Conservation (phyloP, 2,329 filamentous ascomycete species). For the Uncinocarpus reesii region DNA sequence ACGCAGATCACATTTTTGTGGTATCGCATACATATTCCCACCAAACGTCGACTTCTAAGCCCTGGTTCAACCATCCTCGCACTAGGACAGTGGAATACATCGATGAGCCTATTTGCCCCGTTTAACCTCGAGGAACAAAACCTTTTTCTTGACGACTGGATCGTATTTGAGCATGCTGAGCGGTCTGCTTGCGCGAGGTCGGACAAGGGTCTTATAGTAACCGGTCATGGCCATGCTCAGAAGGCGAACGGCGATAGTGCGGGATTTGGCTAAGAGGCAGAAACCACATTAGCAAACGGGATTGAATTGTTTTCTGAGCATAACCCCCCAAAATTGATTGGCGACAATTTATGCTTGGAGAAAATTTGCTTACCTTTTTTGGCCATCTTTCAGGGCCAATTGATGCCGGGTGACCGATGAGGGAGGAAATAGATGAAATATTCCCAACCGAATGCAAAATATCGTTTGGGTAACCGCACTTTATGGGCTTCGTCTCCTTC, state of each 20-base stretch:
- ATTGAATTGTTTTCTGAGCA: neutral
- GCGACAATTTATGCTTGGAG: neutral
- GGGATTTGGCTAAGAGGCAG: constrained; percentile 49
- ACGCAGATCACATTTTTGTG: too few species aligned
- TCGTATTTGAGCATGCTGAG: constrained; percentile 99
- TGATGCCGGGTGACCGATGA: neutral
- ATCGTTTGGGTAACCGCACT: too few species aligned
- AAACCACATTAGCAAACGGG: neutral
- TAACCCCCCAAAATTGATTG: too few species aligned
- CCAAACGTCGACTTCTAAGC: too few species aligned
- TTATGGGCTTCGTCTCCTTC: too few species aligned
- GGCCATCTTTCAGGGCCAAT: neutral
- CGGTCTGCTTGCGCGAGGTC: constrained; percentile 68
- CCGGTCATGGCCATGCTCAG: constrained; percentile 98
- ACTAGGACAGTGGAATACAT: neutral
- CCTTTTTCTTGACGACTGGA: constrained; percentile 90
- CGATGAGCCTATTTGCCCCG: constrained; percentile 34
- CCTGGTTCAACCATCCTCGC: neutral
- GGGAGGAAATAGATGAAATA: neutral
- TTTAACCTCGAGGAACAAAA: constrained; percentile 90
- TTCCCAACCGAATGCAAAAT: neutral
- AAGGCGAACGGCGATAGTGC: constrained; percentile 84
- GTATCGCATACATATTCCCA: too few species aligned
- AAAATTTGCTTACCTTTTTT: neutral
- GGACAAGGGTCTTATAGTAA: constrained; percentile 85